Percentiles rank a stretch among this genome's conserved stretches.
phyloP scores from a whole-genome alignment of 129 eudicot species.

The Escallonia herrerae region DNA sequence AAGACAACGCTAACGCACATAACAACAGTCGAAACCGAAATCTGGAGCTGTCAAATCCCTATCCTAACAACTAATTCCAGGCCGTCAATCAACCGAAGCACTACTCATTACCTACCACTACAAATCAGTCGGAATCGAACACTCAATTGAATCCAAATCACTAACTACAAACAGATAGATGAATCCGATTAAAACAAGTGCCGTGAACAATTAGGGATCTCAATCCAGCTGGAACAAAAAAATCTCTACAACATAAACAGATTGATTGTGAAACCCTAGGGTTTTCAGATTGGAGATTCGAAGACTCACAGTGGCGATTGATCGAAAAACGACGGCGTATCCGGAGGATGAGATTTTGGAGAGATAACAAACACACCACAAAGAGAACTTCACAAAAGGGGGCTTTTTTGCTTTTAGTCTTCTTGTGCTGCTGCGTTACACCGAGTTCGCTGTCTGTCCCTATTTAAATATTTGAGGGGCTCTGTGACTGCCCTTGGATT shows the following conservation, averaged over 20 bases:
- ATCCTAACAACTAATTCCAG: too few relatives aligned
- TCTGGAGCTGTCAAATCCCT: too few relatives aligned
- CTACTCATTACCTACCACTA: not conserved
- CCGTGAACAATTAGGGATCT: slow-evolving; percentile 11
- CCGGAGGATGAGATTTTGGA: slow-evolving; percentile 1
- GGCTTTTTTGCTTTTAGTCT: not conserved
- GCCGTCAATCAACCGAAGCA: too few relatives aligned
- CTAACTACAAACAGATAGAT: not conserved
- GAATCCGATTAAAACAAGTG: not conserved
- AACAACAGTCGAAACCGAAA: too few relatives aligned
- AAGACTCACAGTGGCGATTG: slow-evolving; percentile 17
- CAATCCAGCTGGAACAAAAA: not conserved
- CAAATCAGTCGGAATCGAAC: not conserved
- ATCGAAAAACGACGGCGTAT: not conserved
- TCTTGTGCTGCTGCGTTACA: slow-evolving; percentile 3
- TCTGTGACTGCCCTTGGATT: not conserved
- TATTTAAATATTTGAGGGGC: slow-evolving; percentile 4
- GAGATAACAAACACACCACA: slow-evolving; percentile 8
- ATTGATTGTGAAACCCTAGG: not conserved
- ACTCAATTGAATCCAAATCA: not conserved
- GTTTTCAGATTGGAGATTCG: slow-evolving; percentile 5
- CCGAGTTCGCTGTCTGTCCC: slow-evolving; percentile 1
- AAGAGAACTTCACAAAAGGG: not conserved
- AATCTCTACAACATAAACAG: not conserved
- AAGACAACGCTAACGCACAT: too few relatives aligned